These are phyloP conservation scores for Penicillium olsonii DNA, from an alignment of 2,329 filamentous ascomycete genomes.

Conservation along the genomic window DNA sequence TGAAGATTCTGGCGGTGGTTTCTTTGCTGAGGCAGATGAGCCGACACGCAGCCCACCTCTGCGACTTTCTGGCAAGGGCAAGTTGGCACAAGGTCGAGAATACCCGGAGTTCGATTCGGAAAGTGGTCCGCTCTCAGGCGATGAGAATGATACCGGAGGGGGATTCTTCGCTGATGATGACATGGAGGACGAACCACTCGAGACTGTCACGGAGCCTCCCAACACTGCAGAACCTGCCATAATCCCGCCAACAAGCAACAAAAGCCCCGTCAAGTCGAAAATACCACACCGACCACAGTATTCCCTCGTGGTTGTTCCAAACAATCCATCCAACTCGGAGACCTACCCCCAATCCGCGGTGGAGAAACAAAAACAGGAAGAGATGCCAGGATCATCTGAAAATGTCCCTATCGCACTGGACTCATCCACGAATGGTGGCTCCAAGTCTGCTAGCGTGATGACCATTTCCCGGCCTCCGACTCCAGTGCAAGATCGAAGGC, in stretches of 20 bases:
- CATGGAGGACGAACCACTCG: not conserved
- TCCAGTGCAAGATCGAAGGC: conserved; percentile 3
- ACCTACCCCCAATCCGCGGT: not conserved
- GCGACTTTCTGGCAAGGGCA: not conserved
- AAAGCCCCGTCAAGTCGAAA: conserved; percentile 3
- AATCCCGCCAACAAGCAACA: not conserved
- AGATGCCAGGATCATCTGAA: conserved; percentile 19
- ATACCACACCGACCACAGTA: conserved; percentile 23
- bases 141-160: conserved; percentile 1
- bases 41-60: conserved; percentile 4
- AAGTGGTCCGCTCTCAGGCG: not conserved
- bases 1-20: conserved; percentile 38
- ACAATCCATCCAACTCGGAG: conserved; percentile 1
- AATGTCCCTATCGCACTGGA: conserved; percentile 27
- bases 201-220: not conserved
- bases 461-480: conserved; percentile 24
- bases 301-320: conserved; percentile 34
- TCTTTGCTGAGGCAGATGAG: conserved; percentile 37
- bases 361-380: not conserved
- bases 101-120: not conserved
- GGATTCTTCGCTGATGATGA: conserved; percentile 6
- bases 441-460: conserved; percentile 29
- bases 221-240: not conserved
- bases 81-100: not conserved
- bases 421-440: conserved; percentile 26